Percentiles rank a stretch among this genome's conserved stretches.
Conservation (phyloP, 2,329 filamentous ascomycete genomes). For the Lecanosticta acicola region DNA sequence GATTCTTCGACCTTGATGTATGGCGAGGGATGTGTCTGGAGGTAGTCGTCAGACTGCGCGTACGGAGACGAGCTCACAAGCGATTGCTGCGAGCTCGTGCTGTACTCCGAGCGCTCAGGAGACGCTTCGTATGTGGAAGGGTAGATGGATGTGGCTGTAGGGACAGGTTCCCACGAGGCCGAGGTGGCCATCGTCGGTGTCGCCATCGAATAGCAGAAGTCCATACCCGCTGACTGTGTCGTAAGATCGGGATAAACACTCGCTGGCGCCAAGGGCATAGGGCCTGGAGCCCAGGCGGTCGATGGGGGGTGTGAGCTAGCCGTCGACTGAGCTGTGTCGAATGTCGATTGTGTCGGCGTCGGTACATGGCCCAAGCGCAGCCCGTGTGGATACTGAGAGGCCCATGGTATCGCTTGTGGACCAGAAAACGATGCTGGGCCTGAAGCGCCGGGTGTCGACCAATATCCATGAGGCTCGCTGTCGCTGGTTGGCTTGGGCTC, state of each 20-base stretch:
- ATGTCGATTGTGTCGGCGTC: constrained; percentile 16
- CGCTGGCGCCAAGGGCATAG: background rate
- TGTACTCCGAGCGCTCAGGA: constrained; percentile 22
- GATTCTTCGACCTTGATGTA: constrained; percentile 22
- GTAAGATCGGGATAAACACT: constrained; percentile 1
- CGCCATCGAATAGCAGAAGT: constrained; percentile 15
- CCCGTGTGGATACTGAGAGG: constrained; percentile 8
- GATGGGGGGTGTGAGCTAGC: background rate
- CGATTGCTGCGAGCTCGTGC: constrained; percentile 18
- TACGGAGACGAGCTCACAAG: constrained; percentile 24
- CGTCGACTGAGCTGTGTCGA: constrained; percentile 6
- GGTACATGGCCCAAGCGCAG: constrained; percentile 10
- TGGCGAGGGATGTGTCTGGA: constrained; percentile 12
- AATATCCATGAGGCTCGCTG: constrained; percentile 3
- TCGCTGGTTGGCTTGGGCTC: constrained; percentile 3
- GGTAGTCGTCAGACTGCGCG: constrained; percentile 18
- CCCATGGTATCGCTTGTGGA: constrained; percentile 12
- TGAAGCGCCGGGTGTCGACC: constrained; percentile 6
- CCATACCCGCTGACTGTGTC: constrained; percentile 1
- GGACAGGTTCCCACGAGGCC: constrained; percentile 11
- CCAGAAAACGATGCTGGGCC: constrained; percentile 13
- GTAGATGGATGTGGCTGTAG: constrained; percentile 1
- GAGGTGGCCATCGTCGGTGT: constrained; percentile 9
- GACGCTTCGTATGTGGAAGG: constrained; percentile 12
- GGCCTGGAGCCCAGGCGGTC: background rate